Evolutionary conservation across 345 rosid genomes (phyloP).

Genomic region (Brassica napus): DNA sequence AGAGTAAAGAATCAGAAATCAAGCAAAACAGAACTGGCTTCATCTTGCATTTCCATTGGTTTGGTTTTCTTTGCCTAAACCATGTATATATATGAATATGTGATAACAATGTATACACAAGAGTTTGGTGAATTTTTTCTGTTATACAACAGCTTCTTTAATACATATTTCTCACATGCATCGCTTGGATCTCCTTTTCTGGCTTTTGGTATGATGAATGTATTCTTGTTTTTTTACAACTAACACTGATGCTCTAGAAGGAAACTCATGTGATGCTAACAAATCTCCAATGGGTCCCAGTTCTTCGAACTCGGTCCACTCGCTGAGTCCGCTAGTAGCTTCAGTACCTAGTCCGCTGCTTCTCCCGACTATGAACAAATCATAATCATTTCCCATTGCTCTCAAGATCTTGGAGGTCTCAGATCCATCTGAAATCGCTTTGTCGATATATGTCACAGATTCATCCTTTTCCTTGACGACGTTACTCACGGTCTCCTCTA

Average conservation of each 20-base stretch:
- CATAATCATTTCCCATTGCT: constrained; percentile 37
- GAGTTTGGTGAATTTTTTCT: background rate
- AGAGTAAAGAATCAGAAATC: background rate
- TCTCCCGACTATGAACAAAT: constrained; percentile 55
- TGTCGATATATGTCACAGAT: constrained; percentile 27
- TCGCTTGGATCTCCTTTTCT: background rate
- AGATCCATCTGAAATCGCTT: constrained; percentile 42
- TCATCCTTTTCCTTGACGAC: constrained; percentile 9
- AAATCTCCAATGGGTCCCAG: constrained; percentile 63
- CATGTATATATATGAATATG: background rate
- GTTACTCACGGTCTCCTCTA: constrained; percentile 37
- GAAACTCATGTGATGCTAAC: constrained; percentile 52
- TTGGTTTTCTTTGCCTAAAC: background rate
- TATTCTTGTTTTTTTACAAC: constrained; percentile 38
- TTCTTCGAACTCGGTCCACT: constrained; percentile 66
- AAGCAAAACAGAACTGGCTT: background rate
- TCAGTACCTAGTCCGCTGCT: constrained; percentile 34
- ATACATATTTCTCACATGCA: background rate
- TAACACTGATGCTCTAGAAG: constrained; percentile 40
- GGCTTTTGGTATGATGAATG: constrained; percentile 19
- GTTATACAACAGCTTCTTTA: background rate
- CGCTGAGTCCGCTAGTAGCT: constrained; percentile 44
- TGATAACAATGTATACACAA: background rate
- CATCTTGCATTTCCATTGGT: background rate
- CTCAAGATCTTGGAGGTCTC: constrained; percentile 41